phyloP scores from a whole-genome alignment of 768 basidiomycete genomes.

The Russula compacta region DNA sequence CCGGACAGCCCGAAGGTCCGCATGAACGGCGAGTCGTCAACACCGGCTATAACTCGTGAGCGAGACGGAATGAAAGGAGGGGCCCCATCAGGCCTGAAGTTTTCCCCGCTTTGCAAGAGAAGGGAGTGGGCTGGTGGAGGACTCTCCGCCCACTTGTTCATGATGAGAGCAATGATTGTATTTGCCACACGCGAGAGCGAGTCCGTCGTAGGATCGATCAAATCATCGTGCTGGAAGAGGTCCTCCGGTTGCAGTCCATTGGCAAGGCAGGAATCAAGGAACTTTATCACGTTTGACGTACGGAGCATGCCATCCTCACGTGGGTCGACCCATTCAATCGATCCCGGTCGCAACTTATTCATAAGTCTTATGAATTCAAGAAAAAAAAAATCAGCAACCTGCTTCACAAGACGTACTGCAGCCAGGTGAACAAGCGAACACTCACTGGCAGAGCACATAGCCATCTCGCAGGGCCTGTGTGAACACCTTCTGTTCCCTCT shows the following conservation, averaged over 20 bases:
- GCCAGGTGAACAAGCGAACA: slow-evolving; percentile 21
- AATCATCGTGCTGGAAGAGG: slow-evolving; percentile 58
- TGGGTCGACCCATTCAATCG: slow-evolving; percentile 51
- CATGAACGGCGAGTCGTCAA: too few relatives aligned
- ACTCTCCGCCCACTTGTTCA: slow-evolving; percentile 35
- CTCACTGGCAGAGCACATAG: slow-evolving; percentile 83
- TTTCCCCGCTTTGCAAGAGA: too few relatives aligned
- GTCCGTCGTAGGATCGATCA: slow-evolving; percentile 51
- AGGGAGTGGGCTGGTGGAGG: too few relatives aligned
- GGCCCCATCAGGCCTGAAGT: too few relatives aligned
- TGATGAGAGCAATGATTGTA: slow-evolving; percentile 58
- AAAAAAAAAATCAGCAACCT: slow-evolving; percentile 14
- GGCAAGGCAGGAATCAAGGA: slow-evolving; percentile 63
- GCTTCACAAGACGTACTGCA: not conserved
- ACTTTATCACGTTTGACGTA: slow-evolving; percentile 64
- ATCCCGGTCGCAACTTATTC: slow-evolving; percentile 62
- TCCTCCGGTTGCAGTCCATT: slow-evolving; percentile 55
- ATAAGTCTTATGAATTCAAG: slow-evolving; percentile 45
- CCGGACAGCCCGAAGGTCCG: too few relatives aligned
- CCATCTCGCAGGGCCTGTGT: slow-evolving; percentile 74
- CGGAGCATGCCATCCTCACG: slow-evolving; percentile 58
- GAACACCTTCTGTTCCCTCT: slow-evolving; percentile 64
- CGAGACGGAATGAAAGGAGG: too few relatives aligned
- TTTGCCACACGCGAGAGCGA: slow-evolving; percentile 60
- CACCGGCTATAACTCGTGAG: too few relatives aligned